These are phyloP conservation scores for Alternaria dauci DNA, from an alignment of 2,329 filamentous ascomycete genomes.

Conservation along the genomic window DNA sequence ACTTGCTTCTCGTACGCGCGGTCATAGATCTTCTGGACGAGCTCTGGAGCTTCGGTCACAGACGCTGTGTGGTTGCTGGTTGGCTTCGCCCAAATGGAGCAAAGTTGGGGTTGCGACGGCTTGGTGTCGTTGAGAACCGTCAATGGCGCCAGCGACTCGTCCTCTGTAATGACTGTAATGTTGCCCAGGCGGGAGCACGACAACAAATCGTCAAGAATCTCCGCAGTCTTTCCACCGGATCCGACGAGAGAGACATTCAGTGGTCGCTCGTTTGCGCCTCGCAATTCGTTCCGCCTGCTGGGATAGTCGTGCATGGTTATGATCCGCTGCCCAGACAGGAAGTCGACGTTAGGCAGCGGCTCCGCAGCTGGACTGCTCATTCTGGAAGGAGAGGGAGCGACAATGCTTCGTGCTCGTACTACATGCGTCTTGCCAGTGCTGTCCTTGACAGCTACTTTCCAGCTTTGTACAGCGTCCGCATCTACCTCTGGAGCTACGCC, in stretches of 20 bases:
- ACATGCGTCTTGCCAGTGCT: slow-evolving; percentile 32
- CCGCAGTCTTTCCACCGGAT: slow-evolving; percentile 37
- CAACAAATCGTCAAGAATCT: slow-evolving; percentile 47
- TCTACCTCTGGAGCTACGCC: slow-evolving; percentile 37
- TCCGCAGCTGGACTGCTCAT: slow-evolving; percentile 24
- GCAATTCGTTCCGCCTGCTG: slow-evolving; percentile 40
- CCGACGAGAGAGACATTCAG: slow-evolving; percentile 45
- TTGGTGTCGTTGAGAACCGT: slow-evolving; percentile 36
- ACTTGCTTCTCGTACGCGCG: slow-evolving; percentile 49
- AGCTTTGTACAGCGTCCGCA: slow-evolving; percentile 30
- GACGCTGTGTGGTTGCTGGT: slow-evolving; percentile 28
- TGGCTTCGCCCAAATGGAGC: slow-evolving; percentile 49
- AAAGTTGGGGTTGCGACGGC: slow-evolving; percentile 41
- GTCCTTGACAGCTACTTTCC: slow-evolving; percentile 43
- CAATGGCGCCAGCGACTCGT: slow-evolving; percentile 41
- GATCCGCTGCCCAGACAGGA: slow-evolving; percentile 45
- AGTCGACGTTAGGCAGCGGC: slow-evolving; percentile 37
- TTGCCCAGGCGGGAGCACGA: slow-evolving; percentile 46
- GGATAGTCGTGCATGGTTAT: slow-evolving; percentile 46
- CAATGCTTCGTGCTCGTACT: slow-evolving; percentile 38
- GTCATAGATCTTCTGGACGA: slow-evolving; percentile 46
- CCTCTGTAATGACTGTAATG: slow-evolving; percentile 47
- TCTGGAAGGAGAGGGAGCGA: slow-evolving; percentile 36
- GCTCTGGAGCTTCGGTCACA: slow-evolving; percentile 37
- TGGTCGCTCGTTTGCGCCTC: slow-evolving; percentile 37